Evolutionary conservation across 306 rosid species (phyloP), one percentile per base, ranked within the genome.

Genomic region (Malus orientalis): DNA sequence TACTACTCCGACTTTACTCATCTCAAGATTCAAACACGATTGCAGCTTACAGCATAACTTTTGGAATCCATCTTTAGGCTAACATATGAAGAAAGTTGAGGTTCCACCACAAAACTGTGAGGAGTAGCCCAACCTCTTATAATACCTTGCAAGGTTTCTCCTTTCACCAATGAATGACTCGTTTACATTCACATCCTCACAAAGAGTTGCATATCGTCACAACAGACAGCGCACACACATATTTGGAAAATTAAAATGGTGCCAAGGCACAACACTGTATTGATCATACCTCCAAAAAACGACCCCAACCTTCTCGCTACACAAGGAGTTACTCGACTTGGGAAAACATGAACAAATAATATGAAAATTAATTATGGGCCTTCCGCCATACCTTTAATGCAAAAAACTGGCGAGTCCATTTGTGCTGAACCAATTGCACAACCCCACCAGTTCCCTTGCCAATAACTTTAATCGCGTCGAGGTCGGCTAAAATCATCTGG

Each of bases 391-490:
- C 98, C 98, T 94, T 94, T 61, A 94, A 84, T 42, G 98, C 98
- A 78, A 94, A 94, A 89, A 94, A 94, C 88, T 92, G 98, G 79
- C 76, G 89, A 77, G 98, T 95, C 97, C 97, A 95, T 89, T 95
- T 95, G 88, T 95, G 98, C 70, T 87, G 96, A 76, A 95, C 98
- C 93, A 95, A 75, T 79, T 92, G 98, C 81, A 95, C 98, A 58
- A 85, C 86, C 76, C 97, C 98, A 22, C 98, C 96, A 83, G 80
- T 90, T 79, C 98, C 98, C 80, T 95, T 95, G 57, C 98, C 98
- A 42, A 95, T 90, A 76, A 95, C 97, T 82, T 95, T 95, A 81
- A 95, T 85, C 55, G 76, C 74, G 69, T 89, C 96, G 63, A 95
- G 66, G 74, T 95, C 98, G 9, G 83, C 92, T 80, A 95, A 85